These are phyloP conservation scores for Paralagenidium karlingii DNA, from an alignment of 352 stramenopile species.

Conservation along the genomic window DNA sequence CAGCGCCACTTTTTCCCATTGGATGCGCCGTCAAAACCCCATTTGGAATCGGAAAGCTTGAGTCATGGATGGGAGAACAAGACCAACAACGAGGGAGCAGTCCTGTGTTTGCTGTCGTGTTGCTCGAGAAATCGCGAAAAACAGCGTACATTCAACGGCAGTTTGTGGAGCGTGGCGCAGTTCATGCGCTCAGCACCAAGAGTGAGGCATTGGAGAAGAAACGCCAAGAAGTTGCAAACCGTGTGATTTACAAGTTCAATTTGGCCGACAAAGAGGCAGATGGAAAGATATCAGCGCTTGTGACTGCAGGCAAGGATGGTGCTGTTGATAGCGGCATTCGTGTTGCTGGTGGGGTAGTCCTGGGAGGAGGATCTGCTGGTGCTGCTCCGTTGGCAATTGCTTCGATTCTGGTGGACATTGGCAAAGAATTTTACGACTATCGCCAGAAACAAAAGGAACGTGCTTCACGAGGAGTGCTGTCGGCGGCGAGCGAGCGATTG, in stretches of 20 bases:
- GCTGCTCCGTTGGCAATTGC: constrained; percentile 67
- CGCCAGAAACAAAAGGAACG: constrained; percentile 60
- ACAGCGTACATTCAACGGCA: constrained; percentile 59
- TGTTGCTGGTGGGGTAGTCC: constrained; percentile 50
- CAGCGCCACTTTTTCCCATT: constrained; percentile 40
- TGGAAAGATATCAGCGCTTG: constrained; percentile 31
- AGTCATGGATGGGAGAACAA: constrained; percentile 21
- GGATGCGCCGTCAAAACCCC: constrained; percentile 45
- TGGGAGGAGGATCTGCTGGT: constrained; percentile 65
- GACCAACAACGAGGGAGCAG: too few species aligned
- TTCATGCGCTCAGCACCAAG: constrained; percentile 22
- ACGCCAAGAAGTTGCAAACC: constrained; percentile 37
- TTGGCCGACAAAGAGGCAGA: constrained; percentile 20
- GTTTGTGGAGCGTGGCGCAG: constrained; percentile 36
- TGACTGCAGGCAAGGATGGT: constrained; percentile 49
- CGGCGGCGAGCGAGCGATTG: constrained; percentile 56
- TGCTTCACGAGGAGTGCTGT: constrained; percentile 50
- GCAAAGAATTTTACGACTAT: constrained; percentile 80
- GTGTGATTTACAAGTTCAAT: constrained; percentile 36
- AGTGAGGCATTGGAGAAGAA: constrained; percentile 34
- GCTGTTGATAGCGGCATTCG: constrained; percentile 76
- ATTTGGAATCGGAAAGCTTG: constrained; percentile 48
- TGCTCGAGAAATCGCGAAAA: constrained; percentile 7
- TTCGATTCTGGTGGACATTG: constrained; percentile 78
- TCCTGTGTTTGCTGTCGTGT: neutral